These are phyloP conservation scores for Cladosporium cucumerinum DNA, from an alignment of 2,329 filamentous ascomycete species.

Conservation along the genomic window DNA sequence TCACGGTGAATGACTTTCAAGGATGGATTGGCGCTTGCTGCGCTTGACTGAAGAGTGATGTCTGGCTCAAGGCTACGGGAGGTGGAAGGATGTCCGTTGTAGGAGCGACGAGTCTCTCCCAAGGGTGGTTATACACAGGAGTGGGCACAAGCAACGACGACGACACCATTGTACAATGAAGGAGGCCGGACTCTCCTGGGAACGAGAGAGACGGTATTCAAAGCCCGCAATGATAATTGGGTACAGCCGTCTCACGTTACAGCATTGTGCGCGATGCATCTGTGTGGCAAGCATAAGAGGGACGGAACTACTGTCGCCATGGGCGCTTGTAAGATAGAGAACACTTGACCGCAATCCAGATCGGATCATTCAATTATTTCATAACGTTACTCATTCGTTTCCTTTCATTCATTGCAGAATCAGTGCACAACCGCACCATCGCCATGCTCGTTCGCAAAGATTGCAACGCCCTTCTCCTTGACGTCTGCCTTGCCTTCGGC, in stretches of 20 bases:
- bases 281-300: not conserved
- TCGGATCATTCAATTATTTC: not conserved
- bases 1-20: not conserved
- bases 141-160: not conserved
- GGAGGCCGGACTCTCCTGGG: not conserved
- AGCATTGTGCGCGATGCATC: not conserved
- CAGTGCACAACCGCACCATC: not conserved
- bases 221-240: not conserved
- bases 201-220: not conserved
- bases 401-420: not conserved
- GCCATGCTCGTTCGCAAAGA: slow-evolving; percentile 14
- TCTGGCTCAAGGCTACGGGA: not conserved
- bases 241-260: not conserved
- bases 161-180: not conserved
- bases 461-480: slow-evolving; percentile 17
- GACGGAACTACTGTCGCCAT: not conserved
- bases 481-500: slow-evolving; percentile 19
- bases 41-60: not conserved
- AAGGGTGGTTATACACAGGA: not conserved
- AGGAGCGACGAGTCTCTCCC: not conserved
- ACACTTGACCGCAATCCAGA: not conserved
- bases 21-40: not conserved
- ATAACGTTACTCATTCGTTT: not conserved
- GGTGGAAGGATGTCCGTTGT: not conserved
- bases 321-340: not conserved